phyloP scores from a whole-genome alignment of 345 rosid species.

The Populus simonii region DNA sequence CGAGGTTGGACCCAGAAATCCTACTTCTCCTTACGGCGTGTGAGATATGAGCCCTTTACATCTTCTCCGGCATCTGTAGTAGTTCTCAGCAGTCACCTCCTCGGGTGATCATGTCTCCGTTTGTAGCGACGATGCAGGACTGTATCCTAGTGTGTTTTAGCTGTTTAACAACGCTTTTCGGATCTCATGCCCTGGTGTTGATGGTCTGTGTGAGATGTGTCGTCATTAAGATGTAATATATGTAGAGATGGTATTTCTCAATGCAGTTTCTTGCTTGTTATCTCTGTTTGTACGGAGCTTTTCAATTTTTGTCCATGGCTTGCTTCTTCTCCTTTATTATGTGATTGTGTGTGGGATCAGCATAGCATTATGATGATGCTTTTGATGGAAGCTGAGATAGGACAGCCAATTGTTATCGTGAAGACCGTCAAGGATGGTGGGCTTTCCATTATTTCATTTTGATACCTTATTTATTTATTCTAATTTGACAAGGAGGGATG shows the following conservation, averaged over 20 bases:
- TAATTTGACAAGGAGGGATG: too few species aligned
- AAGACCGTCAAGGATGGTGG: background rate
- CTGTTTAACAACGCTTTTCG: background rate
- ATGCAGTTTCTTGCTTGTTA: background rate
- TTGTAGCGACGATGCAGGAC: background rate
- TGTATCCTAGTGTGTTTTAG: background rate
- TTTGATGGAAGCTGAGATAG: background rate
- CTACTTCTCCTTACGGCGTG: constrained; percentile 79
- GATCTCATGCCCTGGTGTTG: background rate
- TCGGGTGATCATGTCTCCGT: background rate
- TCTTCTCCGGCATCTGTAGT: background rate
- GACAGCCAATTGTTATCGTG: too few species aligned
- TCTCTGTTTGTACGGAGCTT: background rate
- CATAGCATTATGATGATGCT: background rate
- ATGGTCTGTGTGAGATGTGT: background rate
- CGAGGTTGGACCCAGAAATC: constrained; percentile 63
- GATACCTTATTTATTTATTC: background rate
- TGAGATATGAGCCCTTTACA: constrained; percentile 40
- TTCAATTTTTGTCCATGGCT: background rate
- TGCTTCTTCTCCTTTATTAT: too few species aligned
- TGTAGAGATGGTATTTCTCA: background rate
- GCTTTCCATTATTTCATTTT: too few species aligned
- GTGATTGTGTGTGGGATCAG: background rate
- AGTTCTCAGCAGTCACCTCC: background rate
- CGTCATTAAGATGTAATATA: background rate